Conservation (phyloP, 1,139 yeast species). For the Yamadazyma kanchanaburiensis region DNA sequence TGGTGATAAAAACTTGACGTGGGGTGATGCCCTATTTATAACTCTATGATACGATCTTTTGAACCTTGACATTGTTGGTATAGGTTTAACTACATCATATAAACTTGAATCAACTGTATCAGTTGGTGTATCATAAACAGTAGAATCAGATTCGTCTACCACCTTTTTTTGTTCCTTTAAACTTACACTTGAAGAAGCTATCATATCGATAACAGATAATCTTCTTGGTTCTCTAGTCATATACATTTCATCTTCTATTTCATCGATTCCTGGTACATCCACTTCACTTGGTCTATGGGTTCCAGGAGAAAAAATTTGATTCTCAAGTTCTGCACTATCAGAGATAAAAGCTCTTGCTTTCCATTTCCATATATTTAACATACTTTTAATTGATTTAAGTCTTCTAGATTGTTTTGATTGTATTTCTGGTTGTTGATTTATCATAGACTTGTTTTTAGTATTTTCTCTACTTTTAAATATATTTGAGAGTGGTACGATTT, state of each 20-base stretch:
- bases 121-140: too few species aligned
- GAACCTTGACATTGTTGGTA: too few species aligned
- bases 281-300: conserved; percentile 19
- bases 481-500: conserved; percentile 14
- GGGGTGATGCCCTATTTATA: too few species aligned
- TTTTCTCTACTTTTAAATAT: conserved; percentile 7
- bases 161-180: too few species aligned
- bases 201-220: neutral
- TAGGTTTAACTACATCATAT: too few species aligned
- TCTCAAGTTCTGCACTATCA: conserved; percentile 18
- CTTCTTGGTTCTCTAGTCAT: neutral
- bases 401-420: conserved; percentile 1
- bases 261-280: conserved; percentile 23
- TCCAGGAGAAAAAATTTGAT: conserved; percentile 24
- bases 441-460: neutral
- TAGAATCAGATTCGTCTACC: too few species aligned
- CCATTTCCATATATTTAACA: conserved; percentile 5
- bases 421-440: neutral
- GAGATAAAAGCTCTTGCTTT: conserved; percentile 1
- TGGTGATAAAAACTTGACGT: too few species aligned
- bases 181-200: neutral
- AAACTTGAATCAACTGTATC: too few species aligned
- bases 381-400: conserved; percentile 2
- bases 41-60: too few species aligned
- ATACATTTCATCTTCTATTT: conserved; percentile 10